Base-by-base conservation (phyloP, 2,329 filamentous ascomycete genomes). In the Aspergillus fischeri region DNA sequence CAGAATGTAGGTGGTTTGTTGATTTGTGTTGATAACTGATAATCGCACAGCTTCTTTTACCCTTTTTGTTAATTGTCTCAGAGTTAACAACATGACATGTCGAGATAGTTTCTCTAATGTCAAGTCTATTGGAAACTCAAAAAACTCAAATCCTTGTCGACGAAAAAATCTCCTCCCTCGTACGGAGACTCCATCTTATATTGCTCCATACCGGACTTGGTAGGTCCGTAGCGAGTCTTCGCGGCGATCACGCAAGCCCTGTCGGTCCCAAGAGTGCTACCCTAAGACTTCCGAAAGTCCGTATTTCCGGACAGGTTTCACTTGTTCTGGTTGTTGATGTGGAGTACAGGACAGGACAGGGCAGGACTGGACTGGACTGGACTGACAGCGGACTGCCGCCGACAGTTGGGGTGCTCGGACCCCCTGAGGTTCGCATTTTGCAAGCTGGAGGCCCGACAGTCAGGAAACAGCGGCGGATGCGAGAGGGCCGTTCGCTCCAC, bases 401-500 rank as follows among this genome's bases (percentile, higher is more conserved):
- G 20, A 24, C 20, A 24, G 24, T 14, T 24, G 53, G 32, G 24
- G 52, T 59, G 63, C 62, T 63, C 62, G 60, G 67, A 50, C 67
- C 64, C 49, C 49, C 51, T 59, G 51, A 53, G 60, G 64, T 67
- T 65, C 62, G 65, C 59, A 64, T 65, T 56, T 53, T 38, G 32
- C 32, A 38, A 17, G 32, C 62, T 57, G 56, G 53, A 65, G 67
- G 67, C 69, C 70, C 70, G 69, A 71, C 68, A 71, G 63, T 68
- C 65, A 69, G 70, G 70, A 72, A 70, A 56, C 68, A 67, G 64
- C 61, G 62, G 62, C 67, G 62, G 66, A 66, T 69, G 68, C 68
- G 69, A 70, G 65, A 64, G 58, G 38, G 61, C 67, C 70, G 70
- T 72, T 72, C 70, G 65, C 63, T 71, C 67, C 67, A 67, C 67